Base-by-base conservation (phyloP, 148 eudicot species). In the Heliosperma pusillum region DNA sequence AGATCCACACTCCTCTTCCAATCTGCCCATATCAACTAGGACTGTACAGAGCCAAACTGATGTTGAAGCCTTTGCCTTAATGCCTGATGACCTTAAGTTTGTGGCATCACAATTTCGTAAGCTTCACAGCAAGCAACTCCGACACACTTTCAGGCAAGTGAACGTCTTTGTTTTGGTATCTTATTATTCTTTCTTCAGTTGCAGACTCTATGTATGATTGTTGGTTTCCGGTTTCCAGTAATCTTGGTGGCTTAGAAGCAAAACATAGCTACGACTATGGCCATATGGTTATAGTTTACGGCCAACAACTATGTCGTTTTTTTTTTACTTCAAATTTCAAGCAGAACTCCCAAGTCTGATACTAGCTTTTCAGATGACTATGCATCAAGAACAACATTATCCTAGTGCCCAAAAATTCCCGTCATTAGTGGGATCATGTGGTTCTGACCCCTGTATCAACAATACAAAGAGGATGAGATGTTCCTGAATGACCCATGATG, bases 41-140 rank as follows among this genome's bases (percentile, higher is more conserved):
- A 90, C 91, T 17, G 90, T 85, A 42, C 53, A 74, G 76, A 83
- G 87, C 10, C 66, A 79, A 20, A 80, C 85, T 66, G 95, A 88
- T 72, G 89, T 90, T 27, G 95, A 88, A 84, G 95, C 91, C 47
- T 90, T 90, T 69, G 85, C 91, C 60, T 65, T 90, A 8, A 80
- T 69, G 84, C 85, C 91, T 55, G 87, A 85, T 71, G 88, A 88
- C 81, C 84, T 90, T 15, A 90, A 85, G 78, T 82, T 76, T 74
- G 95, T 90, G 19, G 89, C 95, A 45, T 82, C 88, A 1, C 95
- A 90, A 72, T 90, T 83, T 59, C 85, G 91, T 67, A 88, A 88
- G 60, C 91, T 90, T 68, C 84, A 88, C 74, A 87, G 86, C 87
- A 90, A 87, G 82, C 90, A 88, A 69, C 78, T 90, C 66, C 87